Evolutionary conservation across 1,284 basidiomycete species (phyloP), one percentile per base, ranked within the genome.

Genomic region (Marasmius tenuissimus): DNA sequence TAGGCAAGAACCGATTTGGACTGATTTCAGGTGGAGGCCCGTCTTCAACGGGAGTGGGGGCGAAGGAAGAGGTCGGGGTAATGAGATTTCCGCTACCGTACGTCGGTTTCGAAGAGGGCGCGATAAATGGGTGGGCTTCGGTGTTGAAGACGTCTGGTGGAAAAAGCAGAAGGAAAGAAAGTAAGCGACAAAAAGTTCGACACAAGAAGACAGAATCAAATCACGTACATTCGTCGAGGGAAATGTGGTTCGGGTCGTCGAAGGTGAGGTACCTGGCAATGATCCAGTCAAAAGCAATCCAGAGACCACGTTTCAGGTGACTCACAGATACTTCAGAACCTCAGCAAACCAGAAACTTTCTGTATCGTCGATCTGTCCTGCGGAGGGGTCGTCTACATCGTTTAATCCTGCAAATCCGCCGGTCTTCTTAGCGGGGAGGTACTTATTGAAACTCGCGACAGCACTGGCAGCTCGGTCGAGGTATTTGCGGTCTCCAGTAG

Each of bases 61-160:
- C 18, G 54, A 42, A 22, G n/a, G 16, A 10, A 51, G 39, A 35
- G 57, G 37, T 37, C 7, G 39, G 16, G 35, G n/a, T 10, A 47
- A 33, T 39, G 10, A 38, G 8, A 16, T 38, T 11, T n/a, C 63
- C 63, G 50, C 70, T 77, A 4, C 85, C 85, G 60, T 88, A 88
- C 5, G 69, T 66, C 0, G 70, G 5, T 66, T 79, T 80, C 22
- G 81, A 75, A 0, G 76, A 65, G 2, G 86, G 85, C 0, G 84
- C 83, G 58, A 78, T 78, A 73, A 90, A 85, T 4, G 86, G 87
- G 65, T 91, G 89, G 1, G 81, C 82, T 71, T 91, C 89, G 2
- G 89, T 91, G 73, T 88, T 91, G 77, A 91, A 89, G 18, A 91
- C 84, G 57, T 78, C 87, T 87, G 63, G 35, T 59, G 27, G 37